A percentile compares a stretch with the other conserved stretches of the same genome.
Evolutionary conservation across 495 filamentous ascomycete genomes (phyloP).

Genomic region (Talaromyces nanjingensis): DNA sequence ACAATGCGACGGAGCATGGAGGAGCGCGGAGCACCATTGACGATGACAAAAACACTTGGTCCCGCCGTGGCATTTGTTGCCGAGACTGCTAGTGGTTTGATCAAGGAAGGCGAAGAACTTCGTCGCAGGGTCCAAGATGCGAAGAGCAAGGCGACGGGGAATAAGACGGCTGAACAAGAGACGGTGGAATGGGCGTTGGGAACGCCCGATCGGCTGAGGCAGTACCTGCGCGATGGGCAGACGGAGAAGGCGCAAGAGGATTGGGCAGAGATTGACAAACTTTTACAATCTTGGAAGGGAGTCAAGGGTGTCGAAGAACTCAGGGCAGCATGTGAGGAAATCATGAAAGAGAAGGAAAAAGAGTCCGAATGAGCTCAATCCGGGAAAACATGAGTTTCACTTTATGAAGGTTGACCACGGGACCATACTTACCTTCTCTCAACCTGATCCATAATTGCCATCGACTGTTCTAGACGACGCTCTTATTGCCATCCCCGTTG

Average conservation of each 20-base stretch:
- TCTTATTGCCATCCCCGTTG: not conserved
- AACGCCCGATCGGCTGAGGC: slow-evolving; percentile 45
- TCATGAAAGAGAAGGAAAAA: slow-evolving; percentile 30
- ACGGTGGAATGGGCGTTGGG: slow-evolving; percentile 66
- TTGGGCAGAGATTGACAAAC: slow-evolving; percentile 42
- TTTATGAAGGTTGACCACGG: too few relatives aligned
- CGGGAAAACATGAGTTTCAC: not conserved
- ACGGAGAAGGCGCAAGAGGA: slow-evolving; percentile 50
- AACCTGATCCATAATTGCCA: too few relatives aligned
- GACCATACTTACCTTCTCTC: too few relatives aligned
- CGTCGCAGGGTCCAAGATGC: slow-evolving; percentile 29
- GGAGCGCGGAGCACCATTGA: slow-evolving; percentile 38
- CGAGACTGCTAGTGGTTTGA: slow-evolving; percentile 62
- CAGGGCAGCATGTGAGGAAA: slow-evolving; percentile 50
- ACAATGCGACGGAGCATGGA: slow-evolving; percentile 51
- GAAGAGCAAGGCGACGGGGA: slow-evolving; percentile 23
- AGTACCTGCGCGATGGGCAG: slow-evolving; percentile 43
- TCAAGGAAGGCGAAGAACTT: slow-evolving; percentile 43
- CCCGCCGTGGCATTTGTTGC: slow-evolving; percentile 77
- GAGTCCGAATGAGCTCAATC: not conserved
- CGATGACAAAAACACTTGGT: slow-evolving; percentile 57
- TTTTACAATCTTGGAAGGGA: slow-evolving; percentile 48
- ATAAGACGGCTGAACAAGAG: slow-evolving; percentile 49
- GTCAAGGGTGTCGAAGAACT: slow-evolving; percentile 58
- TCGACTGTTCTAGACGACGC: not conserved